Conservation (phyloP, 306 rosid species). For the Echinosophora koreensis region DNA sequence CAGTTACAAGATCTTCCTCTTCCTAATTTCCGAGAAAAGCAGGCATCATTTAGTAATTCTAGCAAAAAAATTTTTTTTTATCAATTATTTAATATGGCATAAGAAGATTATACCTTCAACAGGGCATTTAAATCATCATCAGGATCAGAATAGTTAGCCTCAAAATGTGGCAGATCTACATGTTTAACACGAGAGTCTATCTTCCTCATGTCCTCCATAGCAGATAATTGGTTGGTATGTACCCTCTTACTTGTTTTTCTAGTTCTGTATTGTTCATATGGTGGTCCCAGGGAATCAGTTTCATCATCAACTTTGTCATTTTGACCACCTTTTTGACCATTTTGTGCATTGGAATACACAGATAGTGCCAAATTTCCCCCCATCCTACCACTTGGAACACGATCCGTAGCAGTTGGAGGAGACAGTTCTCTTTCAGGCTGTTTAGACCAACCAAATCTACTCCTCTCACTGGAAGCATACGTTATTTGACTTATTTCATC, state of each 20-base stretch:
- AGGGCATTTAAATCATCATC: conserved; percentile 78
- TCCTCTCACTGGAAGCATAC: conserved; percentile 63
- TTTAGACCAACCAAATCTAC: conserved; percentile 79
- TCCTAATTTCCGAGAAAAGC: conserved; percentile 60
- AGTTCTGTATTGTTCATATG: conserved; percentile 61
- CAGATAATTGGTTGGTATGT: conserved; percentile 53
- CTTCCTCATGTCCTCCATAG: conserved; percentile 61
- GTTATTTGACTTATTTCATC: conserved; percentile 61
- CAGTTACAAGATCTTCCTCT: conserved; percentile 88
- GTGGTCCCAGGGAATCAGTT: conserved; percentile 56
- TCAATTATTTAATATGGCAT: neutral
- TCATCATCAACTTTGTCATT: conserved; percentile 58
- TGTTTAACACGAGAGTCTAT: conserved; percentile 52
- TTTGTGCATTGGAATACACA: conserved; percentile 59
- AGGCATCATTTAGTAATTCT: conserved; percentile 41
- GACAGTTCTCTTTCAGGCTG: conserved; percentile 75
- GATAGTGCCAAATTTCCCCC: conserved; percentile 63
- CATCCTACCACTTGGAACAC: conserved; percentile 69
- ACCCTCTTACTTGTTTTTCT: conserved; percentile 53
- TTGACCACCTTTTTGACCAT: conserved; percentile 62
- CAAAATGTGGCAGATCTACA: conserved; percentile 52
- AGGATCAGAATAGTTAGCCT: conserved; percentile 51
- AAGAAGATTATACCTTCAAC: conserved; percentile 65
- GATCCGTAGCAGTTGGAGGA: conserved; percentile 60
- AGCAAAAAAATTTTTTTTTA: neutral